Percentiles rank a stretch among this genome's conserved stretches.
phyloP scores from a whole-genome alignment of 192 early-diverging fungal genomes.

The Coemansia sp. region DNA sequence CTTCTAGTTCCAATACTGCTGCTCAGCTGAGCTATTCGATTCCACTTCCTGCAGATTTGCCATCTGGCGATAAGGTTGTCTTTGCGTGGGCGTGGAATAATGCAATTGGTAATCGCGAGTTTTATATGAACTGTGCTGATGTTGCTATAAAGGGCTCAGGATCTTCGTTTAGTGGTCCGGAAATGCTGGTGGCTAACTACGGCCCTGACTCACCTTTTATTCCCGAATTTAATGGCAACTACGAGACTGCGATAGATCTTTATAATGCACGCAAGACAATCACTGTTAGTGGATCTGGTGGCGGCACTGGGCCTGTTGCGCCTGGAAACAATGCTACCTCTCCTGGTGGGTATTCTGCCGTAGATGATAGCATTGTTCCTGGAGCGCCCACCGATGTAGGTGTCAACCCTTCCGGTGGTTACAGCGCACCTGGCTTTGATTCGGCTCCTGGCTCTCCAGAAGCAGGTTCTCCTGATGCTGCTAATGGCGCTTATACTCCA shows the following conservation, averaged over 20 bases:
- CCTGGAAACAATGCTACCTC: neutral
- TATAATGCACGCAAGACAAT: slow-evolving; percentile 46
- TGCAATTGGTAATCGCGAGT: slow-evolving; percentile 66
- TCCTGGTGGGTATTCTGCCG: neutral
- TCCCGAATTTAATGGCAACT: slow-evolving; percentile 51
- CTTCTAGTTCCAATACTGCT: slow-evolving; percentile 40
- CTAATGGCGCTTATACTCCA: neutral
- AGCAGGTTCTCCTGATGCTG: neutral
- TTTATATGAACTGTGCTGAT: slow-evolving; percentile 68
- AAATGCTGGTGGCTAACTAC: slow-evolving; percentile 59
- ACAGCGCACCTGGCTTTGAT: neutral
- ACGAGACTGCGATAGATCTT: slow-evolving; percentile 53
- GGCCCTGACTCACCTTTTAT: slow-evolving; percentile 55
- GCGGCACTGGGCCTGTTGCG: no score
- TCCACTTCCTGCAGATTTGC: slow-evolving; percentile 57
- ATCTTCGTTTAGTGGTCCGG: slow-evolving; percentile 34
- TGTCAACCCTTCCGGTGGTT: neutral
- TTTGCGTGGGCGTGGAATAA: slow-evolving; percentile 71
- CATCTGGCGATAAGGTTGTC: slow-evolving; percentile 49
- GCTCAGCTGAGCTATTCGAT: slow-evolving; percentile 38
- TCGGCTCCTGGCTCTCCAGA: neutral
- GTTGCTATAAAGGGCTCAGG: slow-evolving; percentile 51
- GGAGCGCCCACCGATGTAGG: neutral
- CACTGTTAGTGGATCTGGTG: slow-evolving; percentile 51
- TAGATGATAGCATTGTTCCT: neutral